Evolutionary conservation across 768 basidiomycete species (phyloP).

Genomic region (Rhodotorula babjevae): DNA sequence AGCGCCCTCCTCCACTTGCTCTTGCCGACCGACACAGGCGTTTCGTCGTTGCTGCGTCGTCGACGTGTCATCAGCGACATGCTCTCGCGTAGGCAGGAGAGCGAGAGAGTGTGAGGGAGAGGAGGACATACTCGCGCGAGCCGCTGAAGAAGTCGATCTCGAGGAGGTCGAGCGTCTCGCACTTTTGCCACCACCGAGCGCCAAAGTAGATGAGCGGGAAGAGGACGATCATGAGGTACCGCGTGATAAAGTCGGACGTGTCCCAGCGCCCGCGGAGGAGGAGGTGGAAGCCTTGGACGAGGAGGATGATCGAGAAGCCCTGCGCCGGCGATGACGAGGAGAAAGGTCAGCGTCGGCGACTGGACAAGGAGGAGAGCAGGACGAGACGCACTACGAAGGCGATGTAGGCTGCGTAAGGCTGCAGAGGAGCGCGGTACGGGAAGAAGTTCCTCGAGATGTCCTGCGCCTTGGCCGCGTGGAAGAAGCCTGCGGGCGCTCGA

Average conservation of each 20-base stretch:
- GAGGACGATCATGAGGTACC: slow-evolving; percentile 17
- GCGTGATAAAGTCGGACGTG: slow-evolving; percentile 8
- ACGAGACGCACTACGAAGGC: background rate
- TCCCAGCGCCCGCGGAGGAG: slow-evolving; percentile 7
- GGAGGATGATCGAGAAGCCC: slow-evolving; percentile 16
- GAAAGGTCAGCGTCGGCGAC: background rate
- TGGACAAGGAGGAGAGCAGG: background rate
- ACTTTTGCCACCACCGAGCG: background rate
- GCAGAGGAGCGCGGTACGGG: slow-evolving; percentile 8
- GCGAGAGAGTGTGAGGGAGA: no score
- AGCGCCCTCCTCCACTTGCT: background rate
- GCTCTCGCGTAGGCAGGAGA: no score
- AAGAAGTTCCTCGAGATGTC: slow-evolving; percentile 11
- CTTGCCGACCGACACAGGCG: background rate
- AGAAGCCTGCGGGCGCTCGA: background rate
- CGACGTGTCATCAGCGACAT: background rate
- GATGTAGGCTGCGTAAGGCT: slow-evolving; percentile 13
- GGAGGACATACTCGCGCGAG: slow-evolving; percentile 8
- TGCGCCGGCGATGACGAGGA: background rate
- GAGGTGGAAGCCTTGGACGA: slow-evolving; percentile 23
- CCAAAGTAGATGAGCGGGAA: slow-evolving; percentile 16
- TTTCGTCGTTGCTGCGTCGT: background rate
- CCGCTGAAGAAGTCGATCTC: slow-evolving; percentile 22
- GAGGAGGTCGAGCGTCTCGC: background rate
- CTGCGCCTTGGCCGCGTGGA: slow-evolving; percentile 14